A percentile compares a stretch with the other conserved stretches of the same genome.
phyloP scores from a whole-genome alignment of 257 asterid species.

The Solanum bulbocastanum region DNA sequence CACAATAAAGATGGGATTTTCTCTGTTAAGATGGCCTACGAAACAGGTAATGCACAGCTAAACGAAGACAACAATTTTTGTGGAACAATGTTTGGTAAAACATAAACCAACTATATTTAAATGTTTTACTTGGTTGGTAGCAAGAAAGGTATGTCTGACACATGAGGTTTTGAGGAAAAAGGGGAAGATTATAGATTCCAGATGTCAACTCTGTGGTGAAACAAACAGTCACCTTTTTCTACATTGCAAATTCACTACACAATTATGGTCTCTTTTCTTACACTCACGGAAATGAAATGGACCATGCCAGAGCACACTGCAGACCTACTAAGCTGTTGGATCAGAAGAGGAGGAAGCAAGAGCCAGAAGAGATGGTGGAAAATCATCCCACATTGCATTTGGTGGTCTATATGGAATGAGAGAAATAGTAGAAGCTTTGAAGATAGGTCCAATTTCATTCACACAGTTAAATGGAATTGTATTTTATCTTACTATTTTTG shows the following conservation, averaged over 20 bases:
- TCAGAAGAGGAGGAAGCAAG: background rate
- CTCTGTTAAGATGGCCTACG: background rate
- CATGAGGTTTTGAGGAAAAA: background rate
- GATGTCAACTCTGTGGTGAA: background rate
- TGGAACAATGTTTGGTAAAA: background rate
- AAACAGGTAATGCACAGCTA: background rate
- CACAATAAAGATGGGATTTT: background rate
- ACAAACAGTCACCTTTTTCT: background rate
- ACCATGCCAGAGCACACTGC: background rate
- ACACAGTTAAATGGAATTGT: background rate
- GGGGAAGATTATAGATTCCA: background rate
- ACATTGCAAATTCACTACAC: background rate
- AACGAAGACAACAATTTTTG: background rate
- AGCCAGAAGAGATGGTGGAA: background rate
- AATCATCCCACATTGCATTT: background rate
- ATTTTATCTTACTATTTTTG: background rate
- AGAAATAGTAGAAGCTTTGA: background rate
- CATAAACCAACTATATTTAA: background rate
- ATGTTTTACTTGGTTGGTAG: background rate
- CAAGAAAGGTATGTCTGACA: background rate
- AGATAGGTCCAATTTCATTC: background rate
- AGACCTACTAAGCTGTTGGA: background rate
- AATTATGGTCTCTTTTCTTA: background rate
- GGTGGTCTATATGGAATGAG: background rate
- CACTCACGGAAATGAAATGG: background rate